Conservation (phyloP, 176 grass and related monocot species). For the Cocos nucifera region DNA sequence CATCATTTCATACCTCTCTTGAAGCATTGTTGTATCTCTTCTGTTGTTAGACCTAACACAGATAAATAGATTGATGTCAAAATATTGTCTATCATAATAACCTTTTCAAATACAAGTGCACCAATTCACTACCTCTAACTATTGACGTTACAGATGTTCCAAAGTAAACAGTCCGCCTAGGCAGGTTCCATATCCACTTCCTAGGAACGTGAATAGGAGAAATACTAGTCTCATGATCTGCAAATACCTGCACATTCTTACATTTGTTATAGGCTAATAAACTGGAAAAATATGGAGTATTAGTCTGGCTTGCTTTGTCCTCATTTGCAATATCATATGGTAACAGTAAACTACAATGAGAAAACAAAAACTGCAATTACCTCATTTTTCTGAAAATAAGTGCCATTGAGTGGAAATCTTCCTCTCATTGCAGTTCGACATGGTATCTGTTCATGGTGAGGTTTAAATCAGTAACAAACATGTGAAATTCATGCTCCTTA, state of each 20-base stretch:
- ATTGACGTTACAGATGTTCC: conserved; percentile 80
- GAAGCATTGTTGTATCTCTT: conserved; percentile 87
- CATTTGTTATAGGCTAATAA: background rate
- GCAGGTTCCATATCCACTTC: conserved; percentile 66
- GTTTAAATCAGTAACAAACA: too few species aligned
- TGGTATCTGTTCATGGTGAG: conserved; percentile 51
- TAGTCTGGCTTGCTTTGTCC: too few species aligned
- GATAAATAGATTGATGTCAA: conserved; percentile 11
- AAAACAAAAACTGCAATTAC: conserved; percentile 20
- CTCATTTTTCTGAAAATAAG: conserved; percentile 99
- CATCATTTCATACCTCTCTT: conserved; percentile 66
- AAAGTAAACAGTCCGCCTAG: conserved; percentile 69
- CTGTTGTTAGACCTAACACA: conserved; percentile 68
- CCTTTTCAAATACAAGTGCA: too few species aligned
- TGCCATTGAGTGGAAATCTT: conserved; percentile 96
- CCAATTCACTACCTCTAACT: conserved; percentile 55
- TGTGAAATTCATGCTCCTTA: too few species aligned
- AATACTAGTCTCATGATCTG: conserved; percentile 67
- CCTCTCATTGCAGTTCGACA: conserved; percentile 94
- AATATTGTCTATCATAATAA: background rate
- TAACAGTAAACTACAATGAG: too few species aligned
- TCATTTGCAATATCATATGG: too few species aligned
- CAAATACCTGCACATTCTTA: conserved; percentile 61
- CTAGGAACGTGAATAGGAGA: conserved; percentile 57
- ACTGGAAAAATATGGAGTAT: background rate